Percentiles rank a stretch among this genome's conserved stretches.
Evolutionary conservation across 352 stramenopile species (phyloP).

Genomic region (Chrysophaeum taylorii): DNA sequence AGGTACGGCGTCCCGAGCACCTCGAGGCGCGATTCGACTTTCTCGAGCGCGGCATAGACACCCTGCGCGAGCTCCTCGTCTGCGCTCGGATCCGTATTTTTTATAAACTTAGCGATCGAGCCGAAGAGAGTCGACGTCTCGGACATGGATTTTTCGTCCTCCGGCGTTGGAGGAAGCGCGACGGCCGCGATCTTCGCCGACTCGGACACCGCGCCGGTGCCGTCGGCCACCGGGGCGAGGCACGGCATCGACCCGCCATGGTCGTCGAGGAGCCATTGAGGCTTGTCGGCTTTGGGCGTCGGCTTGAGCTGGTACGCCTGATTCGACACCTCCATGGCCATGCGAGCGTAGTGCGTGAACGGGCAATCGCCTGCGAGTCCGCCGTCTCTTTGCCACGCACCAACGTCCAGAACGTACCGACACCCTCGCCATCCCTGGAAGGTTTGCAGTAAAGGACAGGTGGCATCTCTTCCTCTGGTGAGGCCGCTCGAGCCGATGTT

Average conservation of each 20-base stretch:
- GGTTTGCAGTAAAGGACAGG: not conserved
- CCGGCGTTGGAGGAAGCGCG: not conserved
- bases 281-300: not conserved
- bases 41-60: not conserved
- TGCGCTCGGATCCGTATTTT: not conserved
- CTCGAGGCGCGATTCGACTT: not conserved
- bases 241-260: slow-evolving; percentile 5
- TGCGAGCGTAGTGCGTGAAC: not conserved
- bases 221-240: not conserved
- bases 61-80: not conserved
- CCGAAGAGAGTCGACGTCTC: not conserved
- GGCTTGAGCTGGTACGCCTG: not conserved
- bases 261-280: not conserved
- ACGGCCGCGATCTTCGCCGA: not conserved
- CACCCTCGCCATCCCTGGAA: not conserved
- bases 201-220: not conserved
- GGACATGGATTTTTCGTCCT: not conserved
- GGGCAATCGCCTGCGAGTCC: slow-evolving; percentile 10
- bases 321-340: not conserved
- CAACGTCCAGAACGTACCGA: too few species aligned
- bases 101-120: not conserved
- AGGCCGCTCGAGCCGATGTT: too few species aligned
- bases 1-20: not conserved
- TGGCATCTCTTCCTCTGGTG: too few species aligned
- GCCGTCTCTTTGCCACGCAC: too few species aligned